Evolutionary conservation across 345 rosid species (phyloP), one percentile per base, ranked within the genome.

Genomic region (Citrus unshiu): DNA sequence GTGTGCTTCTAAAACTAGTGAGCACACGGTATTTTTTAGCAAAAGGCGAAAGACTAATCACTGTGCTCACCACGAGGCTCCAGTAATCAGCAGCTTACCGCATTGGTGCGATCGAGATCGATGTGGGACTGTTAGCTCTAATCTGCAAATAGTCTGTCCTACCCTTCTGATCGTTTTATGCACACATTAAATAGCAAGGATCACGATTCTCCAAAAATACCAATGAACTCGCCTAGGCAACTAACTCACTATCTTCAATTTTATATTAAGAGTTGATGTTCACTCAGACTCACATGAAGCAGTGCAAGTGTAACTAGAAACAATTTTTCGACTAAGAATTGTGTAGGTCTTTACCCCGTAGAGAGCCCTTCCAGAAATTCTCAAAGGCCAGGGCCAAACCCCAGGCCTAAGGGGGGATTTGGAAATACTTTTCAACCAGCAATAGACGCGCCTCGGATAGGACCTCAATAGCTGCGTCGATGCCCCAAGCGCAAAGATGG

Each of bases 1-100:
- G 66, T 34, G 69, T 76, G 76, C 75, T 71, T 76, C 72, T 35
- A 1, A 0, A 21, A 24, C 19, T 70, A 67, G 70, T 74, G 51
- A 72, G 64, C 81, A 86, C 84, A 82, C 80, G 86, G 85, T 83
- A 84, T 84, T 87, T 89, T 88, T 83, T 88, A 84, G 90, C 87
- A 87, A 88, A 88, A 84, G 86, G 87, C 87, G 84, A 83, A 90
- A 88, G 89, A 89, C 85, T 83, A 88, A 83, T 86, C 84, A 40
- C 19, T 3, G 19, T 49, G 6, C 19, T 49, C 56, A 13, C 54
- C 54, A 49, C 56, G 6, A 18, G 21, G 56, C 21, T 51, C 56
- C 49, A 43, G 49, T 43, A 43, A 43, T 43, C 49, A 43, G 14
- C 14, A 2, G 49, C 49, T 43, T 43, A 10, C 1, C 3, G 14